Conservation (phyloP, 371 early-diverging fungal genomes). For the Mortierella sp. region DNA sequence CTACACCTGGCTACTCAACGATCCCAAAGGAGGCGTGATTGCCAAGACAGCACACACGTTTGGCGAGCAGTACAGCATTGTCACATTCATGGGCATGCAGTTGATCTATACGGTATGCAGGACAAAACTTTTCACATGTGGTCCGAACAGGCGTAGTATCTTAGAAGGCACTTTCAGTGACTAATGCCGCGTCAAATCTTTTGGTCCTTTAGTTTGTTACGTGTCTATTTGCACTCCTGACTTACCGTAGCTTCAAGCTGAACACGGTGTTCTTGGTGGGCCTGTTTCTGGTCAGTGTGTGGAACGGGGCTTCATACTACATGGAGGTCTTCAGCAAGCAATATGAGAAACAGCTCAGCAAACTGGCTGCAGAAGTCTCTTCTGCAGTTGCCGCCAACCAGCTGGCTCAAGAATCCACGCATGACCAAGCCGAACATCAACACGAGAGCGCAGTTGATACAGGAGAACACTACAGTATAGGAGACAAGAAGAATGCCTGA, state of each 20-base stretch:
- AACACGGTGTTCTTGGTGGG: conserved; percentile 68
- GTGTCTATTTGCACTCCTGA: conserved; percentile 44
- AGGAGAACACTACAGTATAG: conserved; percentile 10
- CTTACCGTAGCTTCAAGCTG: conserved; percentile 61
- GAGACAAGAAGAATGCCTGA: conserved; percentile 38
- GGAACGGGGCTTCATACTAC: conserved; percentile 80
- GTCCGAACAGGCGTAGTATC: too few relatives aligned
- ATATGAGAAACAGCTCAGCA: conserved; percentile 66
- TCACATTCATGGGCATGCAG: conserved; percentile 77
- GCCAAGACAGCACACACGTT: conserved; percentile 62
- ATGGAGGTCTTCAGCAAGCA: conserved; percentile 77
- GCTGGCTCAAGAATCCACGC: conserved; percentile 12
- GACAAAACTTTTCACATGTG: conserved; percentile 50
- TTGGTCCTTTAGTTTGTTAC: conserved; percentile 38
- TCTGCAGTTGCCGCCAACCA: conserved; percentile 47
- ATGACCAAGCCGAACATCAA: neutral
- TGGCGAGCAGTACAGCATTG: conserved; percentile 65
- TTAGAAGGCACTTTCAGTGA: too few relatives aligned
- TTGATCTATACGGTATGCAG: conserved; percentile 61
- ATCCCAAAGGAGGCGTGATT: conserved; percentile 63
- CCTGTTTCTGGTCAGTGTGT: conserved; percentile 71
- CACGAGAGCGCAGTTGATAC: neutral
- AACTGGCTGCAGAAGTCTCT: conserved; percentile 51
- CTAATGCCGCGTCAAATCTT: too few relatives aligned
- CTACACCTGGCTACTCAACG: conserved; percentile 75